These are phyloP conservation scores for Colletotrichum cereale DNA, from an alignment of 2,329 filamentous ascomycete genomes.

Conservation along the genomic window DNA sequence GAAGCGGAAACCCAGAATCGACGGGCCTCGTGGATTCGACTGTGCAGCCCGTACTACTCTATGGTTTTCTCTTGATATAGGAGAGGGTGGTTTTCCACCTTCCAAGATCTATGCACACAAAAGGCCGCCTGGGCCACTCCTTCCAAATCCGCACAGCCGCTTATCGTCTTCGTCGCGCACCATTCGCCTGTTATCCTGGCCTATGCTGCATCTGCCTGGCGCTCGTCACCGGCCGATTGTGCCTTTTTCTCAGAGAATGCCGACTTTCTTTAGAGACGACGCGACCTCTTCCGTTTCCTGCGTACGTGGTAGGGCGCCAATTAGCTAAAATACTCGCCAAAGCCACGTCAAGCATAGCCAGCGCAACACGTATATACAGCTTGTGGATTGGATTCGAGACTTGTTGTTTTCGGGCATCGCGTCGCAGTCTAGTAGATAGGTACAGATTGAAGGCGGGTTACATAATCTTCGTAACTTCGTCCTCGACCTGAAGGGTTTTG, in stretches of 20 bases:
- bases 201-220: constrained; percentile 9
- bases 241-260: constrained; percentile 58
- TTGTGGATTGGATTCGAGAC: constrained; percentile 21
- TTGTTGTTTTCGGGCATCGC: constrained; percentile 18
- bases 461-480: constrained; percentile 92
- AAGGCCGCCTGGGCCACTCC: constrained; percentile 43
- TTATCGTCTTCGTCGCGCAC: constrained; percentile 22
- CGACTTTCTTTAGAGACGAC: constrained; percentile 53
- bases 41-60: constrained; percentile 12
- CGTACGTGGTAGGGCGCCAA: constrained; percentile 41
- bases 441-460: constrained; percentile 57
- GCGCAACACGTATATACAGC: constrained; percentile 13
- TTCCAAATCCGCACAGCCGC: constrained; percentile 14
- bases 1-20: neutral
- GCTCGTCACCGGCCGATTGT: neutral
- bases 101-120: constrained; percentile 59
- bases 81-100: constrained; percentile 58
- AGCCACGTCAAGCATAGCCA: constrained; percentile 17
- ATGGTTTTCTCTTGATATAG: constrained; percentile 54
- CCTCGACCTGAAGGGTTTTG: constrained; percentile 76
- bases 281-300: constrained; percentile 53
- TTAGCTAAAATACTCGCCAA: constrained; percentile 44
- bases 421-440: constrained; percentile 31
- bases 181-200: neutral
- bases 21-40: constrained; percentile 16